Evolutionary conservation across 2,329 filamentous ascomycete genomes (phyloP).

Genomic region (Fusarium equiseti): DNA sequence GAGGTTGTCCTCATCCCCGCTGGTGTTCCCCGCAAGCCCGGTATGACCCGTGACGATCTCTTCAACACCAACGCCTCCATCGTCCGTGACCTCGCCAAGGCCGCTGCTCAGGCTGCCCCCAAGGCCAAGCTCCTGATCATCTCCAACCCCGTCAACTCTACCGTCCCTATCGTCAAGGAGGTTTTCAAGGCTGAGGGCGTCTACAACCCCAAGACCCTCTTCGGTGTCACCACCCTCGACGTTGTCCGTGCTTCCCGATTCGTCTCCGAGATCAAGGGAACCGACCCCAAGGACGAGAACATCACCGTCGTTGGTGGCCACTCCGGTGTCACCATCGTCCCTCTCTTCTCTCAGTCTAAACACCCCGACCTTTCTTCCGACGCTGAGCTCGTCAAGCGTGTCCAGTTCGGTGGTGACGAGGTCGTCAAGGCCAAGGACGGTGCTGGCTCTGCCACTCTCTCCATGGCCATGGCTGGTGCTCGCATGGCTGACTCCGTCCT

Average conservation of each 20-base stretch:
- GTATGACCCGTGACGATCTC: slow-evolving; percentile 99
- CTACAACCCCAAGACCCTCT: slow-evolving; percentile 99
- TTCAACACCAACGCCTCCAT: slow-evolving; percentile 99
- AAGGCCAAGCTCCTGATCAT: slow-evolving; percentile 97
- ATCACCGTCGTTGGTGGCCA: slow-evolving; percentile 97
- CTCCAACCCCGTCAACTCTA: slow-evolving; percentile 99
- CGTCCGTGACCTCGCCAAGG: slow-evolving; percentile 97
- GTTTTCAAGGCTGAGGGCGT: slow-evolving; percentile 95
- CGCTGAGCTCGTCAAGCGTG: slow-evolving; percentile 86
- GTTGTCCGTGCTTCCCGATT: slow-evolving; percentile 98
- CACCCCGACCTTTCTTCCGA: slow-evolving; percentile 86
- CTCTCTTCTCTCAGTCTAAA: slow-evolving; percentile 93
- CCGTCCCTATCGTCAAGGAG: slow-evolving; percentile 96
- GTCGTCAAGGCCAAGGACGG: slow-evolving; percentile 99
- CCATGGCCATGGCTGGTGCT: slow-evolving; percentile 96
- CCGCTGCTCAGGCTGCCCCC: slow-evolving; percentile 86
- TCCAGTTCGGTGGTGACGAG: slow-evolving; percentile 99
- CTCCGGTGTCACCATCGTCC: slow-evolving; percentile 98
- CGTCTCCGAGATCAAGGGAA: slow-evolving; percentile 92
- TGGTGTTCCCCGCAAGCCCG: slow-evolving; percentile 98
- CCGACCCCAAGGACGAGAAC: slow-evolving; percentile 91
- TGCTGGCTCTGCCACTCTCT: slow-evolving; percentile 95
- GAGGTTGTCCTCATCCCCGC: slow-evolving; percentile 98
- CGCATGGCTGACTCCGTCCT: slow-evolving; percentile 90
- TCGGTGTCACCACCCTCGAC: slow-evolving; percentile 99